Evolutionary conservation across 257 asterid genomes (phyloP).

Genomic region (Solanum chiquidenum): DNA sequence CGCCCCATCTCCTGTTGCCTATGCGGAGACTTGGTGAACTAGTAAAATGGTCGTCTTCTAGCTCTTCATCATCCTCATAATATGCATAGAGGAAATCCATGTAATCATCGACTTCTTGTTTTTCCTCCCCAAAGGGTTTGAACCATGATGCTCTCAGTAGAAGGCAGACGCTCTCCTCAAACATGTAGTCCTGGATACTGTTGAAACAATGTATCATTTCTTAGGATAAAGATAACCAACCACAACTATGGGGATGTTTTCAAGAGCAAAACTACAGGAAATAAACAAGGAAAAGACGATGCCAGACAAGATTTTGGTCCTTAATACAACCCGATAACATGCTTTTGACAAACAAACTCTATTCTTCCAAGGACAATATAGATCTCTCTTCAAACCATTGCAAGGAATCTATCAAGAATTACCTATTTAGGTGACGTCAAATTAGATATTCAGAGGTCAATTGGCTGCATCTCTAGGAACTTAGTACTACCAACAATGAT

Average conservation of each 20-base stretch:
- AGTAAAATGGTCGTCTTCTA: slow-evolving; percentile 38
- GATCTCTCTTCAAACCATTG: background rate
- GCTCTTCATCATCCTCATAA: slow-evolving; percentile 39
- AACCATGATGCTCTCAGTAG: slow-evolving; percentile 92
- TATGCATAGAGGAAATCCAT: slow-evolving; percentile 36
- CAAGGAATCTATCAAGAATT: background rate
- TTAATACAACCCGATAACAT: background rate
- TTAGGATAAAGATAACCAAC: background rate
- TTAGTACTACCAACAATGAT: background rate
- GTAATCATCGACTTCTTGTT: slow-evolving; percentile 40
- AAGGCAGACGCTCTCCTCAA: slow-evolving; percentile 92
- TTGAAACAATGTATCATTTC: background rate
- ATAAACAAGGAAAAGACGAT: background rate
- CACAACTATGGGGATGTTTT: background rate
- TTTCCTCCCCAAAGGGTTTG: slow-evolving; percentile 53
- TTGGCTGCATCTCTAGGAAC: background rate
- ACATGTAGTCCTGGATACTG: slow-evolving; percentile 80
- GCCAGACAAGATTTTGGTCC: background rate
- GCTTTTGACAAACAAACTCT: background rate
- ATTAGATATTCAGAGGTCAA: background rate
- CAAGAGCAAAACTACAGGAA: background rate
- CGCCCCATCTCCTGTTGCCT: slow-evolving; percentile 80
- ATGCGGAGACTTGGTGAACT: slow-evolving; percentile 47
- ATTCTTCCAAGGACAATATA: background rate
- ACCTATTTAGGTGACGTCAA: background rate